Evolutionary conservation across 2,329 filamentous ascomycete genomes (phyloP).

Genomic region (Lasiodiplodia citricola): DNA sequence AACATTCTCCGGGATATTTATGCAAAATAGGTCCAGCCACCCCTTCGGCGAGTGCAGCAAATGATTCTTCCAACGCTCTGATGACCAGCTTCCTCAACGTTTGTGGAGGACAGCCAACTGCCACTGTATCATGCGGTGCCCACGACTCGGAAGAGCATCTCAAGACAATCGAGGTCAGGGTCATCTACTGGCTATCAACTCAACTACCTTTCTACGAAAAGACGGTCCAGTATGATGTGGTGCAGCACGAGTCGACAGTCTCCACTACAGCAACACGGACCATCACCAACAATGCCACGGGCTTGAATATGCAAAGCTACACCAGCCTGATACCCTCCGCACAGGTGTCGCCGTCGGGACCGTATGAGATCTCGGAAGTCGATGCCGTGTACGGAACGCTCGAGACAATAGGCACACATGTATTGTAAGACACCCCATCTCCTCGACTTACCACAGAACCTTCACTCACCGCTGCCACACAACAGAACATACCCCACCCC

Average conservation of each 20-base stretch:
- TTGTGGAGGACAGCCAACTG: not conserved
- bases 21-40: not conserved
- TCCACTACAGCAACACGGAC: not conserved
- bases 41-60: not conserved
- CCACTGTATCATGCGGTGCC: not conserved
- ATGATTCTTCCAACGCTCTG: not conserved
- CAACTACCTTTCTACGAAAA: not conserved
- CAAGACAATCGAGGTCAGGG: not conserved
- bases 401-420: not conserved
- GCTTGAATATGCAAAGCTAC: not conserved
- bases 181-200: not conserved
- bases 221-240: not conserved
- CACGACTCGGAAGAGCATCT: not conserved
- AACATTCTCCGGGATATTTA: not conserved
- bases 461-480: not conserved
- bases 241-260: not conserved
- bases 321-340: not conserved
- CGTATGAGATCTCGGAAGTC: not conserved
- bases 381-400: not conserved
- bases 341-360: not conserved
- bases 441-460: not conserved
- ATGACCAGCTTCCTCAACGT: not conserved
- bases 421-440: not conserved
- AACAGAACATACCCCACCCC: not conserved
- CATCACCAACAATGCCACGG: not conserved